phyloP scores from a whole-genome alignment of 306 rosid genomes.

The Cicer judaicum region DNA sequence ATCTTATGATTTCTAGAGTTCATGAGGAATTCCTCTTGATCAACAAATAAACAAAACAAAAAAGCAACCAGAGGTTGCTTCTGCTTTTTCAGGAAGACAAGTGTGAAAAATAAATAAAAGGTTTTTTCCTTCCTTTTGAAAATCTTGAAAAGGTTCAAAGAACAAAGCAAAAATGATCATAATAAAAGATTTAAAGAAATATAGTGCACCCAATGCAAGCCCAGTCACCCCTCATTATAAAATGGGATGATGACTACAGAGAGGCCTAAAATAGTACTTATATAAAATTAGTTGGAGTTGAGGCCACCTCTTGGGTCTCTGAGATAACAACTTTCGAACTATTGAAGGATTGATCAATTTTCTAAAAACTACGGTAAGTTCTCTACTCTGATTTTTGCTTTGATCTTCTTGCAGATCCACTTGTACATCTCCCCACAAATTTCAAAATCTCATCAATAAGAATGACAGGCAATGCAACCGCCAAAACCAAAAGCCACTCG shows the following conservation, averaged over 20 bases:
- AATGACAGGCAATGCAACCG: conserved; percentile 62
- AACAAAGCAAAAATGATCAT: conserved; percentile 39
- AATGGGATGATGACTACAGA: conserved; percentile 52
- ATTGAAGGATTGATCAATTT: conserved; percentile 44
- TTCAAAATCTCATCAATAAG: conserved; percentile 68
- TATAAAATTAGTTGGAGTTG: conserved; percentile 37
- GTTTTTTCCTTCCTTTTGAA: conserved; percentile 40
- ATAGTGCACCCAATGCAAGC: conserved; percentile 48
- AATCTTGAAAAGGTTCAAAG: conserved; percentile 34
- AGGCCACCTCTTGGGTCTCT: conserved; percentile 45
- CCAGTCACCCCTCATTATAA: conserved; percentile 49
- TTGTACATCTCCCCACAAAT: conserved; percentile 59
- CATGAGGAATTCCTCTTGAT: background rate
- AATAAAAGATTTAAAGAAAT: conserved; percentile 40
- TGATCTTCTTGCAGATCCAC: conserved; percentile 49
- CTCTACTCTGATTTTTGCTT: conserved; percentile 74
- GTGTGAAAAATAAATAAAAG: conserved; percentile 37
- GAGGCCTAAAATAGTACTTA: conserved; percentile 50
- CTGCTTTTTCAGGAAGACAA: conserved; percentile 3
- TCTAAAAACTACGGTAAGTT: conserved; percentile 35
- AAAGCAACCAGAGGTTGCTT: background rate
- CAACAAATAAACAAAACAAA: background rate
- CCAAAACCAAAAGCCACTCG: conserved; percentile 66
- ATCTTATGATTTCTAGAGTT: background rate
- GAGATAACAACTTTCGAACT: conserved; percentile 30